These are phyloP conservation scores for Eragrostis nindensis DNA, from an alignment of 176 grass and related monocot species.

Conservation along the genomic window DNA sequence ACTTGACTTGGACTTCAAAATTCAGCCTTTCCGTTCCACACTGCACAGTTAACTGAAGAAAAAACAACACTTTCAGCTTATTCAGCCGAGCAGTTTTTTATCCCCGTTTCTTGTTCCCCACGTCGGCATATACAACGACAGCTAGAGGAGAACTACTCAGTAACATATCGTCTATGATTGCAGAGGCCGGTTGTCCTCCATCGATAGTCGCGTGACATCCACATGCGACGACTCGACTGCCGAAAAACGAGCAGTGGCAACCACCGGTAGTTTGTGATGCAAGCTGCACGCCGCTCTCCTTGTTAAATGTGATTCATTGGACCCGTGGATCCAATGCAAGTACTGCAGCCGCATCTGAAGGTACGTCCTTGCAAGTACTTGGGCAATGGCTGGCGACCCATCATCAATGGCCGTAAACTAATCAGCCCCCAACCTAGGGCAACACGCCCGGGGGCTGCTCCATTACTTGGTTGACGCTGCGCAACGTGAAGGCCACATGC, in stretches of 20 bases:
- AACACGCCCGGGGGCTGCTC: not conserved
- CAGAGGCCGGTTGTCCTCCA: constrained; percentile 7
- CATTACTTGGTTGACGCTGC: constrained; percentile 46
- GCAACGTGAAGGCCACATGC: constrained; percentile 54
- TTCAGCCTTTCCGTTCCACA: not conserved
- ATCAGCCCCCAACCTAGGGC: constrained; percentile 30
- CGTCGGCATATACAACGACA: not conserved
- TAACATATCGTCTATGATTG: not conserved
- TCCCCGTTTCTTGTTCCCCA: not conserved
- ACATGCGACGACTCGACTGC: constrained; percentile 48
- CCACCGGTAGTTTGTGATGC: constrained; percentile 14
- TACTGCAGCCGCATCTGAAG: constrained; percentile 40
- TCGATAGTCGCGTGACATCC: constrained; percentile 24
- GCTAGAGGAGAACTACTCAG: not conserved
- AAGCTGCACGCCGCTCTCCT: not conserved
- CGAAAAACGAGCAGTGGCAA: constrained; percentile 33
- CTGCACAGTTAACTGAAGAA: not conserved
- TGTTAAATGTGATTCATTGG: constrained; percentile 20
- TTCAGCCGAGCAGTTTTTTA: not conserved
- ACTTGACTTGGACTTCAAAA: no score
- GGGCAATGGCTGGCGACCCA: constrained; percentile 34
- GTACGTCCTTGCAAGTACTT: constrained; percentile 64
- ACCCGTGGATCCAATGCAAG: constrained; percentile 40
- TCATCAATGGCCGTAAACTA: constrained; percentile 43
- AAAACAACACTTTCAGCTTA: not conserved